Conservation (phyloP, 129 eudicot species). For the Tagetes erecta region DNA sequence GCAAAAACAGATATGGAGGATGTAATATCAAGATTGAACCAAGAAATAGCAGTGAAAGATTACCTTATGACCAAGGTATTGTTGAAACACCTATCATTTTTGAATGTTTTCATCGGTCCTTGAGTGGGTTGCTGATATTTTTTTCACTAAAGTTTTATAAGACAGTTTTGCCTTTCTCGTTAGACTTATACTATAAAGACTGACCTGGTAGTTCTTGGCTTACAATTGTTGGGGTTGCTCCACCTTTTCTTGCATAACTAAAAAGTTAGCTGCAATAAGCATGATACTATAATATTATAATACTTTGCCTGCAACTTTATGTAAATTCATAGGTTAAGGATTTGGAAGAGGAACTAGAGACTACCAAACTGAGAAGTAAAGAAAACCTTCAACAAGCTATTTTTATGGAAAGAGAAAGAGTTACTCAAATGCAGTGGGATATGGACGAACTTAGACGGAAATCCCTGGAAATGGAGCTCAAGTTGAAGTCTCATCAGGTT, state of each 20-base stretch:
- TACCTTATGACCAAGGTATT: slow-evolving; percentile 89
- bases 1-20: slow-evolving; percentile 98
- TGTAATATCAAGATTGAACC: slow-evolving; percentile 86
- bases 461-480: slow-evolving; percentile 80
- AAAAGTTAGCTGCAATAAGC: slow-evolving; percentile 1
- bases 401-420: slow-evolving; percentile 73
- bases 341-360: slow-evolving; percentile 95
- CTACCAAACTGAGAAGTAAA: slow-evolving; percentile 77
- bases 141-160: neutral
- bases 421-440: slow-evolving; percentile 98
- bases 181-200: neutral
- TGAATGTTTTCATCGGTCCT: neutral
- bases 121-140: neutral
- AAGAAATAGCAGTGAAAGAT: slow-evolving; percentile 92
- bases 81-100: neutral
- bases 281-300: neutral
- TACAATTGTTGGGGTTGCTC: slow-evolving; percentile 1
- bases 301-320: slow-evolving; percentile 1
- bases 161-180: neutral
- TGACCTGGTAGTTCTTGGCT: neutral
- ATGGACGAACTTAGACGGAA: slow-evolving; percentile 91
- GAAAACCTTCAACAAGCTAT: slow-evolving; percentile 95
- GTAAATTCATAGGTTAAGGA: slow-evolving; percentile 70
- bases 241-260: neutral
- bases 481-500: slow-evolving; percentile 74